These are phyloP conservation scores for Phaeosphaeriaceae sp. DNA, from an alignment of 2,329 filamentous ascomycete species.

Conservation along the genomic window DNA sequence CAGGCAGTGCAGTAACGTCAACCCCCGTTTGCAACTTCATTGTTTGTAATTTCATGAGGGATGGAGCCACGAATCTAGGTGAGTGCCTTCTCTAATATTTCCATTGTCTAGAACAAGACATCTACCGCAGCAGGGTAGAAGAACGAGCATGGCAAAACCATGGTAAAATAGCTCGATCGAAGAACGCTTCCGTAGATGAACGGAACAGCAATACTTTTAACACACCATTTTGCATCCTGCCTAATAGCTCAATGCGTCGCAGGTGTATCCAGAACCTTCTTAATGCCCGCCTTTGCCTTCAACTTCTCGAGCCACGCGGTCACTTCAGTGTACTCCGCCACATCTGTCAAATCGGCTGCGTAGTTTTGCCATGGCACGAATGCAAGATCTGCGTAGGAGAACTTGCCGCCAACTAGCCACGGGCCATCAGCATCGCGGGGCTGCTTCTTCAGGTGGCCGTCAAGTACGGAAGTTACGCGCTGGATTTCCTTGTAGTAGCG, in stretches of 20 bases:
- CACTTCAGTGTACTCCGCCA: constrained; percentile 19
- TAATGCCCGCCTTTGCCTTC: not conserved
- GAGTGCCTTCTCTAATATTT: not conserved
- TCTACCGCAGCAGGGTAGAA: not conserved
- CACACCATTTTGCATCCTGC: no score
- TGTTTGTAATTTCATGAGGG: no score
- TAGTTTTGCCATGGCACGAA: constrained; percentile 34
- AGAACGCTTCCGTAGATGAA: no score
- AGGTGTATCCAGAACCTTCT: not conserved
- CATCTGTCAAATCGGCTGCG: constrained; percentile 9
- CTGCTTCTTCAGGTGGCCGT: constrained; percentile 47
- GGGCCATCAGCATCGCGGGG: constrained; percentile 28
- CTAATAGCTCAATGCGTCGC: not conserved
- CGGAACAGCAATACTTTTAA: no score
- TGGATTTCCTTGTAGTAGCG: constrained; percentile 58
- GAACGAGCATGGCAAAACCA: not conserved
- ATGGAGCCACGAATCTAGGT: no score
- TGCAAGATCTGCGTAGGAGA: constrained; percentile 34
- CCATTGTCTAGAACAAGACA: not conserved
- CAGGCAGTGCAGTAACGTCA: no score
- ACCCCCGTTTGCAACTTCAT: no score
- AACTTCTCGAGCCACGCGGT: constrained; percentile 26
- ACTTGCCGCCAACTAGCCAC: constrained; percentile 38
- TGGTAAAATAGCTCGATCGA: not conserved
- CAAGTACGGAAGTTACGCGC: constrained; percentile 56